A percentile compares a stretch with the other conserved stretches of the same genome.
Conservation (phyloP, 306 rosid species). For the Vigna hirtella region DNA sequence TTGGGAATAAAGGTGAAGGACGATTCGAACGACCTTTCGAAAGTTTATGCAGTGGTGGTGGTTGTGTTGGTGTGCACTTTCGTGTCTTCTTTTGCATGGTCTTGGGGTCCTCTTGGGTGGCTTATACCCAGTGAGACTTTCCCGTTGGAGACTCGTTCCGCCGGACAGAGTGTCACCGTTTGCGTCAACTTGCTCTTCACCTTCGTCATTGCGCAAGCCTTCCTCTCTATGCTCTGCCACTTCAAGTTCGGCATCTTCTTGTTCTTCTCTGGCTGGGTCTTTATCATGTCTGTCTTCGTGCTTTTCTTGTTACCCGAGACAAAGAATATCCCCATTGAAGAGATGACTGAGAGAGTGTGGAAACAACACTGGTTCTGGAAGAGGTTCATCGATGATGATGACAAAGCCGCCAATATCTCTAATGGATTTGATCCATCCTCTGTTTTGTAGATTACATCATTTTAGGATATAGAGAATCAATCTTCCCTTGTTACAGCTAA, state of each 20-base stretch:
- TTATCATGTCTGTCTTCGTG: constrained; percentile 72
- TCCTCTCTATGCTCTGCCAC: constrained; percentile 84
- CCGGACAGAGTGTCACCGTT: constrained; percentile 86
- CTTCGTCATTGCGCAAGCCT: constrained; percentile 78
- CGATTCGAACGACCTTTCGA: constrained; percentile 48
- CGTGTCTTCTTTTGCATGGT: constrained; percentile 90
- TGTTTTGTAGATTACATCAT: constrained; percentile 49
- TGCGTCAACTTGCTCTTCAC: constrained; percentile 83
- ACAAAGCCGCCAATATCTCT: constrained; percentile 23
- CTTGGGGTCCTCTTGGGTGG: constrained; percentile 98
- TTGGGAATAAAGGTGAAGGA: constrained; percentile 70
- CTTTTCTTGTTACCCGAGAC: constrained; percentile 81
- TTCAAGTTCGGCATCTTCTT: constrained; percentile 87
- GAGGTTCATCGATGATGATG: constrained; percentile 64
- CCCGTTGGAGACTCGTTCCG: constrained; percentile 86
- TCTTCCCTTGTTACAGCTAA: not conserved
- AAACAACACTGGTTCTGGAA: constrained; percentile 88
- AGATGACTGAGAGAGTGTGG: constrained; percentile 92
- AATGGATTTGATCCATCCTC: constrained; percentile 61
- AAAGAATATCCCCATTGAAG: constrained; percentile 85
- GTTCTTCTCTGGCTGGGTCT: constrained; percentile 88
- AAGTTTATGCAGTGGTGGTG: constrained; percentile 58
- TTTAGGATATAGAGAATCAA: not conserved
- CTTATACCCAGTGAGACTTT: constrained; percentile 85
- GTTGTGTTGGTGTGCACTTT: constrained; percentile 78